phyloP scores from a whole-genome alignment of 2,329 filamentous ascomycete species.

The Colletotrichum tofieldiae region DNA sequence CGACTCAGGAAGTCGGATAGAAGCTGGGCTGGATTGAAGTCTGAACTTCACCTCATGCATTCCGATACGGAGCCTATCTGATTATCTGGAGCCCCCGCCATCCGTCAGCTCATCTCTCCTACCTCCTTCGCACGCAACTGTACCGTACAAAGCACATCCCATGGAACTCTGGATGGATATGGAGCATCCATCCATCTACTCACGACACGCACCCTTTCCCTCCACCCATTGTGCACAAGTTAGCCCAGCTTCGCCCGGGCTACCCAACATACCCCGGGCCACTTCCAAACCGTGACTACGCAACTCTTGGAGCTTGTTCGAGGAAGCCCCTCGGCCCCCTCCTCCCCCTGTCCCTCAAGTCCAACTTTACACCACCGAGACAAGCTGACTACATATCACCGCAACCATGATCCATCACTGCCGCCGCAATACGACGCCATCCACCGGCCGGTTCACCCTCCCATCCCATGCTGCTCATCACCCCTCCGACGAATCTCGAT shows the following conservation, averaged over 20 bases:
- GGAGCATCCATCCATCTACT: conserved; percentile 16
- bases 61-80: conserved; percentile 4
- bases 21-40: not conserved
- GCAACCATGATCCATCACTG: conserved; percentile 19
- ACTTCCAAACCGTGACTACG: conserved; percentile 8
- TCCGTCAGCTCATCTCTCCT: conserved; percentile 15
- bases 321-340: not conserved
- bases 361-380: not conserved
- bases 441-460: conserved; percentile 23
- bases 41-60: conserved; percentile 11
- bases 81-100: conserved; percentile 14
- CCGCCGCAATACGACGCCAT: conserved; percentile 26
- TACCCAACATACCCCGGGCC: conserved; percentile 22
- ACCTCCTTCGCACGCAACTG: not conserved
- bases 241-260: not conserved
- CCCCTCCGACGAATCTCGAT: conserved; percentile 35
- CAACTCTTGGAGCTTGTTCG: conserved; percentile 10
- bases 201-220: conserved; percentile 28
- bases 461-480: conserved; percentile 36
- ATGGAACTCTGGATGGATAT: conserved; percentile 23
- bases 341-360: not conserved
- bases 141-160: conserved; percentile 20
- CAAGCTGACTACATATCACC: conserved; percentile 8
- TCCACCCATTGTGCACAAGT: conserved; percentile 8
- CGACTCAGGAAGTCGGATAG: not conserved